Base-by-base conservation (phyloP, 495 filamentous ascomycete genomes). In the Rhypophila decipiens region DNA sequence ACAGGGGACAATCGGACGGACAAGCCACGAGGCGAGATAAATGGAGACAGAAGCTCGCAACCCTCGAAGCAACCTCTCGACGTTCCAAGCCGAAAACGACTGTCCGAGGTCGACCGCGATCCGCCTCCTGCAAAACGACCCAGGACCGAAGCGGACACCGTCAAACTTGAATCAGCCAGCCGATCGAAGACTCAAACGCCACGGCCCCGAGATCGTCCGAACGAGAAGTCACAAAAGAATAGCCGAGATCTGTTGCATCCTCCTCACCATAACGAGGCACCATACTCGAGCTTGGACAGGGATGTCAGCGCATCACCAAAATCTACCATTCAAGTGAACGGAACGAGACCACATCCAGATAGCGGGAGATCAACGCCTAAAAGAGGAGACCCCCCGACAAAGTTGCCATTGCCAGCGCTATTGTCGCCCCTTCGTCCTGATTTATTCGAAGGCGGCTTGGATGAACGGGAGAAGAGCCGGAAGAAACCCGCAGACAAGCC, bases 311-410 rank as follows among this genome's bases (percentile, higher is more conserved):
- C 65, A 24, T 71, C 70, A 2, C 71, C 70, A 19, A 67, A 46
- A 35, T 60, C 64, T 10, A 59, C 51, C 38, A 53, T 68, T n/a
- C 71, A 71, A 43, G 70, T 71, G 21, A 75, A 75, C 42, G 71
- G 71, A 24, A 55, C 58, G 13, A 61, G 60, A 12, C 57, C 67
- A 23, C 39, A 49, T 15, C 48, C 49, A 5, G 58, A 59, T 33
- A 68, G 53, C 36, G 62, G 58, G 13, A 60, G 58, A 4, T 53
- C 58, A 18, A 55, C 63, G 2, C 68, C 69, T 2, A 67, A 62
- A 44, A 72, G 63, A 45, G 33, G 53, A n/a, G 65, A 67, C 15
- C 46, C 45, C 9, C 50, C 51, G 27, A 22, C 55, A 0, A 68
- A 55, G 23, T 41, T 65, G 5, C 49, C 55, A 10, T 49, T 70